phyloP scores from a whole-genome alignment of 257 asterid genomes.

The Solanum corneliomulleri region DNA sequence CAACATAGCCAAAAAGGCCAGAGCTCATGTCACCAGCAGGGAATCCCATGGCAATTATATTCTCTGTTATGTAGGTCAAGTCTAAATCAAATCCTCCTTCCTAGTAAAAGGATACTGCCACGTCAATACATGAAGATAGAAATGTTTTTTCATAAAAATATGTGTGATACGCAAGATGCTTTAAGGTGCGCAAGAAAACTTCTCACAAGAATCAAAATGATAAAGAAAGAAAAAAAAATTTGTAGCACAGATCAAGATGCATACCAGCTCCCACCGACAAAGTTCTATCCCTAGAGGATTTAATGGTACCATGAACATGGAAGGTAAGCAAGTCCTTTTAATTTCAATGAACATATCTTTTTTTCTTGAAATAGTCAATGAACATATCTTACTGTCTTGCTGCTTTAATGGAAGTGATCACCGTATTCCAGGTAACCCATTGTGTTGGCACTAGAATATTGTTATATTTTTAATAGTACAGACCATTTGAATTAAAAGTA shows the following conservation, averaged over 20 bases:
- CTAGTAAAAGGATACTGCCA: constrained; percentile 25
- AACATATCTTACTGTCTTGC: not conserved
- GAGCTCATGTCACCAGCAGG: constrained; percentile 99
- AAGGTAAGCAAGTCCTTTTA: not conserved
- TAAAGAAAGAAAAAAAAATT: not conserved
- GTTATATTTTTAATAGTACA: not conserved
- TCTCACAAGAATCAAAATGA: not conserved
- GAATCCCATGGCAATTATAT: constrained; percentile 98
- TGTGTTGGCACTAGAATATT: not conserved
- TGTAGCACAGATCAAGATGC: not conserved
- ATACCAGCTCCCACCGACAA: not conserved
- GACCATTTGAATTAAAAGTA: not conserved
- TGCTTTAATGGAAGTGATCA: not conserved
- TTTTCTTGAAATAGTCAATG: not conserved
- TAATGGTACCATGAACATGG: not conserved
- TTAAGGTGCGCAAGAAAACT: not conserved
- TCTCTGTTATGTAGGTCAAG: constrained; percentile 99
- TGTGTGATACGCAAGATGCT: not conserved
- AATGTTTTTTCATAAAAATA: not conserved
- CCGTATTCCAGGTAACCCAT: not conserved
- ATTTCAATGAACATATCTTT: not conserved
- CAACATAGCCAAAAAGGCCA: constrained; percentile 93
- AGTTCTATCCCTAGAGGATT: not conserved
- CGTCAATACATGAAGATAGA: not conserved
- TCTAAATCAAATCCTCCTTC: constrained; percentile 99